Percentiles rank a stretch among this genome's conserved stretches.
Conservation (phyloP, 345 rosid species). For the Moricandia moricandioides region DNA sequence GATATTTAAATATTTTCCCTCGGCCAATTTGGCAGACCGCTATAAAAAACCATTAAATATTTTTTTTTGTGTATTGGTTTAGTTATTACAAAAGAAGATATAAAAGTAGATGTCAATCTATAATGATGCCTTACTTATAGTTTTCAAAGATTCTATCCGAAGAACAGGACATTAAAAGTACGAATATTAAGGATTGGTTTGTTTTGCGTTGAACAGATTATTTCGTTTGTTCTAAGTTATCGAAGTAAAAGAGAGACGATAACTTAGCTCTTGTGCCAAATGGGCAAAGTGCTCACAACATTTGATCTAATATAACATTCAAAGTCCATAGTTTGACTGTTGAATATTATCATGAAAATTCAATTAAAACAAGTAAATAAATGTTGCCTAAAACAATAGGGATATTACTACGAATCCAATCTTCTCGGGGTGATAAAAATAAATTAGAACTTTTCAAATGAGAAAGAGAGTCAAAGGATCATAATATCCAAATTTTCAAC, state of each 20-base stretch:
- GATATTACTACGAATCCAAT: conserved; percentile 18
- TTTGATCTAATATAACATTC: conserved; percentile 22
- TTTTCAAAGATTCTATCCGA: neutral
- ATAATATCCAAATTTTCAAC: conserved; percentile 32
- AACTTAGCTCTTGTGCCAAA: neutral
- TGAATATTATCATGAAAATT: conserved; percentile 7
- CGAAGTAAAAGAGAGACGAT: neutral
- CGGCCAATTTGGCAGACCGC: neutral
- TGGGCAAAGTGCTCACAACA: neutral
- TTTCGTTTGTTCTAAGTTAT: neutral
- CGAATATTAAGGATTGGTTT: neutral
- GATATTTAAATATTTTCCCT: neutral
- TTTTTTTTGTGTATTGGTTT: neutral
- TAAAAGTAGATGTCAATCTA: neutral
- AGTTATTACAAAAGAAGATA: neutral
- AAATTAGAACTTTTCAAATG: neutral
- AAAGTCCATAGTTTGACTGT: conserved; percentile 34
- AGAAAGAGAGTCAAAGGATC: conserved; percentile 34
- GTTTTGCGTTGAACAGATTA: neutral
- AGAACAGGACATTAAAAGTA: neutral
- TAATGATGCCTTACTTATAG: neutral
- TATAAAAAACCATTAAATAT: neutral
- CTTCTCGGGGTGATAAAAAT: conserved; percentile 16
- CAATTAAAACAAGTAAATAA: neutral
- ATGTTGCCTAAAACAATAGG: conserved; percentile 16